Evolutionary conservation across 2,329 filamentous ascomycete species (phyloP), one percentile per base, ranked within the genome.

Genomic region (Venturia effusa): DNA sequence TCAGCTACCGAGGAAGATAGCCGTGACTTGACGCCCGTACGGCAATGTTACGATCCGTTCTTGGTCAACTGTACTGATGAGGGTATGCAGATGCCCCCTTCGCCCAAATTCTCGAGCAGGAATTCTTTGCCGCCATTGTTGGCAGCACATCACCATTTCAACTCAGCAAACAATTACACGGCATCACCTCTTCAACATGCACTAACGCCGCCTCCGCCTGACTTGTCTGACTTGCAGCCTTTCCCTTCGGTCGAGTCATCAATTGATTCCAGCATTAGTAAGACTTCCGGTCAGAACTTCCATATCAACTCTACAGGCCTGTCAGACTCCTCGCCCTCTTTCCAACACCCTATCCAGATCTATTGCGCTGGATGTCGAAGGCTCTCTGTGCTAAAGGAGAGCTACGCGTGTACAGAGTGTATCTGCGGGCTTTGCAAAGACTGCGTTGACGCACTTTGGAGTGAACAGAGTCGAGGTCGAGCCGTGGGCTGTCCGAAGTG

Each of bases 381-480:
- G 43, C 80, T 92, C 22, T 92, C 88, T 61, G 79, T 87, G 13
- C 79, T 97, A 32, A 88, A 86, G 70, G 89, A 93, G 70, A 94
- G 90, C 40, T 97, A 92, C 72, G 93, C 93, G 27, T 97, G 93
- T 74, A 96, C 92, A 0, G 92, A 97, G 75, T 97, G 94, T 74
- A 96, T 97, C 67, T 96, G 91, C 73, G 93, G 92, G 19, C 83
- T 97, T 61, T 97, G 94, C 75, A 85, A 88, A 67, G 86, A 91
- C 65, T 97, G 93, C 71, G 91, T 97, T 65, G 88, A 92, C 70
- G 85, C 90, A 40, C 80, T 93, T 64, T 86, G 90, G 76, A 84
- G 83, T 69, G 88, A 91, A 73, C 88, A 91, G 73, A 86, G 72
- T 39, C 72, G 88, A 61, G 88, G 88, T 15, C 78, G 88, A 66